These are phyloP conservation scores for Pseudocercospora crystallina DNA, from an alignment of 2,329 filamentous ascomycete species.

Conservation along the genomic window DNA sequence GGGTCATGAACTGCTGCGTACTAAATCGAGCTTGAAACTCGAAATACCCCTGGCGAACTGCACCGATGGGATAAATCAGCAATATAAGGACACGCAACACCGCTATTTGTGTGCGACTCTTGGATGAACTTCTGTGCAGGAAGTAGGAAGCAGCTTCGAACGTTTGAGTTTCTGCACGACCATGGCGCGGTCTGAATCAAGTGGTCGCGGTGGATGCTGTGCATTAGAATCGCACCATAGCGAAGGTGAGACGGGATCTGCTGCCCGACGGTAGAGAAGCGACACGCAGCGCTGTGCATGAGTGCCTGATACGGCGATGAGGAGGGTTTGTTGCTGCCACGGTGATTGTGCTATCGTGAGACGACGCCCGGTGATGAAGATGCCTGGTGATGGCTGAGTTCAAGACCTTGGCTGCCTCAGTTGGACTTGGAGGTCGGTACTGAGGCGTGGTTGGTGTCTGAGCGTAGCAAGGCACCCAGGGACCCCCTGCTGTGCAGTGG, in stretches of 20 bases:
- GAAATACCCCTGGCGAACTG: too few relatives aligned
- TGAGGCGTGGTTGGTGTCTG: background rate
- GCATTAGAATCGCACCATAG: too few relatives aligned
- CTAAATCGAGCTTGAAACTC: too few relatives aligned
- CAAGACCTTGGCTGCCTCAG: background rate
- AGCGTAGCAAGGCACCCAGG: background rate
- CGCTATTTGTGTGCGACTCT: background rate
- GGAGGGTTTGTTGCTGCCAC: background rate
- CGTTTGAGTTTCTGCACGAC: background rate
- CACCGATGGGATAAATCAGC: too few relatives aligned
- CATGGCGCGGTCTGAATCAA: background rate
- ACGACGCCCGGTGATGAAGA: background rate
- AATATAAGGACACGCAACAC: constrained; percentile 3
- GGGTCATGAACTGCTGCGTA: too few relatives aligned
- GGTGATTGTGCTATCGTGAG: background rate
- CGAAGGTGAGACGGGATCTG: background rate
- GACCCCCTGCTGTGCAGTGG: background rate
- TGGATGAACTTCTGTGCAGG: background rate
- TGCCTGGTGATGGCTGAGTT: constrained; percentile 7
- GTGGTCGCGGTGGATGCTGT: too few relatives aligned
- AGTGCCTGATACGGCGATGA: background rate
- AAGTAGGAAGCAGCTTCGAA: background rate
- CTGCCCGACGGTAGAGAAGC: background rate
- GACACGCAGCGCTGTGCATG: background rate
- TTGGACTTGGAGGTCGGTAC: background rate